Percentiles rank a stretch among this genome's conserved stretches.
Evolutionary conservation across 208 protist species (phyloP).

Genomic region (Trypanosoma platydactyli): DNA sequence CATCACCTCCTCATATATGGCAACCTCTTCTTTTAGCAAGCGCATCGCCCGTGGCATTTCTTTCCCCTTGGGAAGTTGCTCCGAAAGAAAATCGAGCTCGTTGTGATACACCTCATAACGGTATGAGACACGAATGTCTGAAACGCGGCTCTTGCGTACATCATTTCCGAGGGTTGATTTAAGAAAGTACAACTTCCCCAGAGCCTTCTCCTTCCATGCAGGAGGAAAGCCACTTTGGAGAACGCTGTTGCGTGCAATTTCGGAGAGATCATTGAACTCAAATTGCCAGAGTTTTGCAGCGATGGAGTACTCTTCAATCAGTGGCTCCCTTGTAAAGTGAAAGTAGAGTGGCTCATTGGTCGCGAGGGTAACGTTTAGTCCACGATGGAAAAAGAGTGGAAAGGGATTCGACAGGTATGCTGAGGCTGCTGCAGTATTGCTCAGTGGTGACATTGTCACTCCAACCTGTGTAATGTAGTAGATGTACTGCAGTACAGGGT

Average conservation of each 20-base stretch:
- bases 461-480: constrained; percentile 97
- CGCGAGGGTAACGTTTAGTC: constrained; percentile 97
- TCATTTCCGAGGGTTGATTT: constrained; percentile 92
- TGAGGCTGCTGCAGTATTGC: constrained; percentile 97
- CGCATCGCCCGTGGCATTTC: constrained; percentile 76
- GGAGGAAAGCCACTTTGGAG: constrained; percentile 94
- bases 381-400: constrained; percentile 93
- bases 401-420: constrained; percentile 96
- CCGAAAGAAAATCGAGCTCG: constrained; percentile 88
- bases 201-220: constrained; percentile 91
- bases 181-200: constrained; percentile 91
- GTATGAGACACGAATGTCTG: constrained; percentile 95
- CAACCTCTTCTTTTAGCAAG: constrained; percentile 67
- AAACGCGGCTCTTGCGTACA: constrained; percentile 94
- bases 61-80: constrained; percentile 47
- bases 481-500: constrained; percentile 97
- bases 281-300: constrained; percentile 97
- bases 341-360: constrained; percentile 98
- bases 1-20: constrained; percentile 53
- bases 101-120: constrained; percentile 93
- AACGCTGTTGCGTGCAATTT: constrained; percentile 98
- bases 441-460: constrained; percentile 97
- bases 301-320: constrained; percentile 99
- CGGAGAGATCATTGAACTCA: constrained; percentile 96
- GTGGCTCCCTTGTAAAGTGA: constrained; percentile 95